phyloP scores from a whole-genome alignment of 179 eudicot species.

The Corrigiola litoralis region DNA sequence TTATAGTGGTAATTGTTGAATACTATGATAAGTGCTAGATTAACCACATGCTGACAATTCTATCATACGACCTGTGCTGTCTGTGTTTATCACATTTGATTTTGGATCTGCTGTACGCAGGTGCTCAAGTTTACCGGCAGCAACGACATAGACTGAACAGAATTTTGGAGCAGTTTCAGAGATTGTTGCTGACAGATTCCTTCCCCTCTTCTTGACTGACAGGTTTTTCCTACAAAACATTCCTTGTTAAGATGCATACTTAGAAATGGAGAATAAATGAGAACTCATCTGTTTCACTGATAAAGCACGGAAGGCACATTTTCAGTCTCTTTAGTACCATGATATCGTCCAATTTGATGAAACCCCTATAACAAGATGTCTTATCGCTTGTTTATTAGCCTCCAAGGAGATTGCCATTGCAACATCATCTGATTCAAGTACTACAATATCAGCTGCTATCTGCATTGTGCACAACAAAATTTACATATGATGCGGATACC shows the following conservation, averaged over 20 bases:
- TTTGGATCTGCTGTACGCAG: constrained; percentile 59
- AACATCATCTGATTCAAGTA: constrained; percentile 69
- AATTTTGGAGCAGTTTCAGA: constrained; percentile 51
- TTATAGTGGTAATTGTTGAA: no score
- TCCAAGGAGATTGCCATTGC: constrained; percentile 43
- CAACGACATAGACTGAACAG: constrained; percentile 71
- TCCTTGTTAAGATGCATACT: no score
- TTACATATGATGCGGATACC: not conserved
- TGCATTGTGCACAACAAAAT: constrained; percentile 19
- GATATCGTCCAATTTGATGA: constrained; percentile 59
- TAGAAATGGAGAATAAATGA: not conserved
- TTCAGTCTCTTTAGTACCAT: constrained; percentile 35
- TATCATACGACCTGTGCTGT: constrained; percentile 35
- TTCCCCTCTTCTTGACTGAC: constrained; percentile 13
- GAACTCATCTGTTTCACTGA: not conserved
- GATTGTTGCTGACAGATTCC: constrained; percentile 43
- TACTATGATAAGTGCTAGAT: no score
- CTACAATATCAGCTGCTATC: constrained; percentile 51
- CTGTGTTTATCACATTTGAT: constrained; percentile 36
- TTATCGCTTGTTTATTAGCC: constrained; percentile 24
- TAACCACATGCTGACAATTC: no score
- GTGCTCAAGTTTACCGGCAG: constrained; percentile 62
- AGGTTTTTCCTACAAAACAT: constrained; percentile 21
- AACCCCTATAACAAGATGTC: constrained; percentile 68
- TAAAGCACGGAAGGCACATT: not conserved